phyloP scores from a whole-genome alignment of 495 filamentous ascomycete species.

The Talaromyces wortmannii region DNA sequence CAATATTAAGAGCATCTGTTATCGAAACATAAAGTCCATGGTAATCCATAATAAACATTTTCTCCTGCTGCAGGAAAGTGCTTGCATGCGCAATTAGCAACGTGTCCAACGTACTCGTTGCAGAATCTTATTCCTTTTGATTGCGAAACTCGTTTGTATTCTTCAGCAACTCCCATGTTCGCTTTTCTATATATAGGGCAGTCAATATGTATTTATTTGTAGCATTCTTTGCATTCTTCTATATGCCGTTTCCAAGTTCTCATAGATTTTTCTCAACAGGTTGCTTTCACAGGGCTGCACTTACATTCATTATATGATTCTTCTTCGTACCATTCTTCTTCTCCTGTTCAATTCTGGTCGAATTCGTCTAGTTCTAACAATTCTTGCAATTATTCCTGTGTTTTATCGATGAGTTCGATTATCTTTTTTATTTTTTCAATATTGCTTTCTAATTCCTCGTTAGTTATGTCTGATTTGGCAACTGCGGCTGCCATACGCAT shows the following conservation, averaged over 20 bases:
- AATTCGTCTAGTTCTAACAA: no score
- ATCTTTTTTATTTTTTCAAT: neutral
- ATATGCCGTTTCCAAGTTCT: no score
- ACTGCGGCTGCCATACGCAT: no score
- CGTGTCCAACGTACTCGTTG: neutral
- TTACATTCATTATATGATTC: no score
- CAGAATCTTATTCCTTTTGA: neutral
- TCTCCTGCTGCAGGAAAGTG: neutral
- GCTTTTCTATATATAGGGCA: neutral
- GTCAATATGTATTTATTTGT: no score
- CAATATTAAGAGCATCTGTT: no score
- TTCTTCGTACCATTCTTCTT: no score
- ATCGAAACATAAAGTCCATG: neutral
- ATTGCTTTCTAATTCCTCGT: no score
- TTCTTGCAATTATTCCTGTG: neutral
- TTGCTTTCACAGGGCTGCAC: no score
- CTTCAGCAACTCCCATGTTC: neutral
- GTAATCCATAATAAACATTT: neutral
- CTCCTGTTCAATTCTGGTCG: no score
- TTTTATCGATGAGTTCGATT: neutral
- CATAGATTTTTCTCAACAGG: no score
- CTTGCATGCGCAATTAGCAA: neutral
- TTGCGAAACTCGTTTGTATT: neutral
- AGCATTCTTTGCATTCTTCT: no score
- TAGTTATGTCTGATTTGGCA: neutral